phyloP scores from a whole-genome alignment of 192 early-diverging fungal genomes.

The Mortierella alpina region DNA sequence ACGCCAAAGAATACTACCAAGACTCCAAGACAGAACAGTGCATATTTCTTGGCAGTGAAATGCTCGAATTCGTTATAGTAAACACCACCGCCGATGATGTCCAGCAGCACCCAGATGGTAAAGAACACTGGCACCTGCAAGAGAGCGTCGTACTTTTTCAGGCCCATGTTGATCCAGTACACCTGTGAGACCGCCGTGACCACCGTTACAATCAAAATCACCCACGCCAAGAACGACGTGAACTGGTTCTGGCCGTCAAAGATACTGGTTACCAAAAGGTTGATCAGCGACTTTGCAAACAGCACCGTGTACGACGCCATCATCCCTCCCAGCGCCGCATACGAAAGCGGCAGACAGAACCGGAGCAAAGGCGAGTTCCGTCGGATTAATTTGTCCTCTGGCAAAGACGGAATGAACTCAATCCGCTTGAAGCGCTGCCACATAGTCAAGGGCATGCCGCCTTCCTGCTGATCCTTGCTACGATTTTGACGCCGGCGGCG shows the following conservation, averaged over 20 bases:
- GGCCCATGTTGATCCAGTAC: slow-evolving; percentile 88
- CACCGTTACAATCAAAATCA: slow-evolving; percentile 77
- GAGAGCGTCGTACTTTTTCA: slow-evolving; percentile 82
- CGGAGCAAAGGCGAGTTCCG: slow-evolving; percentile 58
- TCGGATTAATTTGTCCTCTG: slow-evolving; percentile 57
- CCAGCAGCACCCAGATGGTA: slow-evolving; percentile 84
- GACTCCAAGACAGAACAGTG: slow-evolving; percentile 75
- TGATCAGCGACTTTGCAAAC: slow-evolving; percentile 86
- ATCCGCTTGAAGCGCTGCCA: slow-evolving; percentile 27
- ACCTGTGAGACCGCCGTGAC: slow-evolving; percentile 82
- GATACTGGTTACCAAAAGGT: slow-evolving; percentile 72
- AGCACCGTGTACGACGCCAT: slow-evolving; percentile 83
- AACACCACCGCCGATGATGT: slow-evolving; percentile 84
- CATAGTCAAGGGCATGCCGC: slow-evolving; percentile 2
- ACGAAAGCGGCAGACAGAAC: slow-evolving; percentile 74
- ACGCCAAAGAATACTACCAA: slow-evolving; percentile 81
- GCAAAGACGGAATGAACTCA: slow-evolving; percentile 55
- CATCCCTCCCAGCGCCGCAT: slow-evolving; percentile 78
- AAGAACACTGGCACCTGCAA: slow-evolving; percentile 87
- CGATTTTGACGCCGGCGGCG: slow-evolving; percentile 18
- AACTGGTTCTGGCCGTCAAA: slow-evolving; percentile 83
- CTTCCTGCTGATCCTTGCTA: not conserved
- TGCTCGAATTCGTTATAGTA: slow-evolving; percentile 82
- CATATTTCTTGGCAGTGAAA: slow-evolving; percentile 73
- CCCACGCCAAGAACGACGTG: slow-evolving; percentile 69